Base-by-base conservation (phyloP, 2,329 filamentous ascomycete species). In the Fusarium tupiense region DNA sequence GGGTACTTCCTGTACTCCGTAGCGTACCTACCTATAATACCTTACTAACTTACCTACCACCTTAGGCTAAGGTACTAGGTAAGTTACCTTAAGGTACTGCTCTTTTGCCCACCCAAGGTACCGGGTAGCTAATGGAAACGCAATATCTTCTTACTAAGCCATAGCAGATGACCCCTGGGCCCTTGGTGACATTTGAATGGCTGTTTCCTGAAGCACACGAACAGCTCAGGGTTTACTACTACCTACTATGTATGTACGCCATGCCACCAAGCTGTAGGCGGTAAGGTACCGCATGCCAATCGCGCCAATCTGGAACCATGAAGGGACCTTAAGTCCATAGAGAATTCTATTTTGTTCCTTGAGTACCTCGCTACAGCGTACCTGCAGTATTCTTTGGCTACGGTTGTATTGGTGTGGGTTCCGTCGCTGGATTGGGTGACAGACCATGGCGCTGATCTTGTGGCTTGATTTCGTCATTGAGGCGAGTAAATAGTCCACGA, bases 251-350 rank as follows among this genome's bases (percentile, higher is more conserved):
- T 35, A 70, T 63, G 70, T 70, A 71, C 60, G 47, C 60, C 60
- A 70, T 71, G 67, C 64, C 60, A 69, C 65, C 62, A 67, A 69
- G 49, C 72, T 75, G 64, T 66, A 72, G 67, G 59, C 61, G 72
- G 70, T 67, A 69, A 75, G 74, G 69, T 68, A 71, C 64, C 53
- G 7, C 47, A 58, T 61, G 41, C 58, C 67, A 75, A 77, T 77
- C 69, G 71, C 62, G 71, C 75, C 63, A 62, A 74, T 74, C 71
- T 69, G 56, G 31, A 47, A 57, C 57, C 57, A 50, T 46, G 40
- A 50, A 54, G 49, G 37, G 54, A 44, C 58, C 72, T 58, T 70
- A 58, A 61, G 35, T 69, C 58, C 46, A 43, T 56, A 72, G 57
- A 71, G 49, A 26, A 65, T 50, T 62, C 43, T 46, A 70, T 62